Evolutionary conservation across 805 yeast species (phyloP), one percentile per base, ranked within the genome.

Genomic region (Yamadazyma tumulicola): DNA sequence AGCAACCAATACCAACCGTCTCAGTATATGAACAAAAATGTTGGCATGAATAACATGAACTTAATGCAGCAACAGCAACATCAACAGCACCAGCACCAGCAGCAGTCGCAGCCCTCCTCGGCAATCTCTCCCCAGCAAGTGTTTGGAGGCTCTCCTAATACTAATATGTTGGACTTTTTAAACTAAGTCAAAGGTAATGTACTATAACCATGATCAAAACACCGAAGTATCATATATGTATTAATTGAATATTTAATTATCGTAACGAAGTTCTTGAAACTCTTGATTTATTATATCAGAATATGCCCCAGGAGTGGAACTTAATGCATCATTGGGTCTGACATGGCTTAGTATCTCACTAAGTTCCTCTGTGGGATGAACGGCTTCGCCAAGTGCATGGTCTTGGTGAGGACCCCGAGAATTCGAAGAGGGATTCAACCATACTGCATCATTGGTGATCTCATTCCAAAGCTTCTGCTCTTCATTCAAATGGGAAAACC

Each of bases 391-490:
- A 7, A 7, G 6, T 11, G 19, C 20, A 11, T 31, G 36, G 5
- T 16, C n/a, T 3, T 28, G 20, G 5, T 21, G 3, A 3, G 20
- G 11, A 13, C 5, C 18, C 11, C 31, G 27, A 3, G 8, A 18
- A 31, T 26, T 41, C 16, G 30, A 15, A n/a, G 33, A 21, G 18
- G 42, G 55, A 43, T 63, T 64, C 37, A 84, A 56, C 94, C 94
- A 84, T 45, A 75, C 79, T 0, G 89, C 89, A 48, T 82, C 86
- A 48, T 74, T 75, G 0, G 88, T 77, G 36, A 84, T 79, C 43
- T 83, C 89, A 49, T 76, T 79, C 94, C 94, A 84, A 20, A 84
- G 58, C 41, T 80, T 54, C 36, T 66, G 73, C 38, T 67, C 73
- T 30, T 65, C 72, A 25, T 59, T 65, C 19, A 63, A 41, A 38